A percentile compares a stretch with the other conserved stretches of the same genome.
These are phyloP conservation scores for Cutaneotrichosporon cyanovorans DNA, from an alignment of 1,284 basidiomycete genomes.

Conservation along the genomic window DNA sequence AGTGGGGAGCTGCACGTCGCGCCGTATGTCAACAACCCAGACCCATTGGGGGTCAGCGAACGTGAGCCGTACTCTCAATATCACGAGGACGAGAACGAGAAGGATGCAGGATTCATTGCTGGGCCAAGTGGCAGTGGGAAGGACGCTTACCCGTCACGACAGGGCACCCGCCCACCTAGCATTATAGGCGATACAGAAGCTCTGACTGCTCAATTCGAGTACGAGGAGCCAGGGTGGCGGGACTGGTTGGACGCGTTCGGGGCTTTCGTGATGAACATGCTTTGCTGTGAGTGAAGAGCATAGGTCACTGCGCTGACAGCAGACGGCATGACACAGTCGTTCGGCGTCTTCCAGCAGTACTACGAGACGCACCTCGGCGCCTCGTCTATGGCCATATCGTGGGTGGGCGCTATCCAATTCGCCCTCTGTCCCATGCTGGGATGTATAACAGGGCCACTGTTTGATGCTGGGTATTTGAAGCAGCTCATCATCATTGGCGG, in stretches of 20 bases:
- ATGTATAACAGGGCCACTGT: conserved; percentile 54
- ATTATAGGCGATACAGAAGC: too few species aligned
- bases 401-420: conserved; percentile 66
- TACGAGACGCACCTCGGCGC: conserved; percentile 13
- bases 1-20: too few species aligned
- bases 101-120: too few species aligned
- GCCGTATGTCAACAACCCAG: too few species aligned
- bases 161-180: too few species aligned
- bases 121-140: too few species aligned
- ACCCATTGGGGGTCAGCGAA: too few species aligned
- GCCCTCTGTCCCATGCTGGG: conserved; percentile 48
- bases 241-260: conserved; percentile 9
- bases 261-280: conserved; percentile 24
- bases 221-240: conserved; percentile 6
- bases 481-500: conserved; percentile 49
- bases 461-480: conserved; percentile 56
- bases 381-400: conserved; percentile 46
- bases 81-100: too few species aligned
- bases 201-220: too few species aligned
- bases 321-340: conserved; percentile 38
- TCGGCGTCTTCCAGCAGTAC: conserved; percentile 33
- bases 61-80: too few species aligned
- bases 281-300: conserved; percentile 24
- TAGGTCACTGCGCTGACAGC: conserved; percentile 1
- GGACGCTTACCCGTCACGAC: too few species aligned